These are phyloP conservation scores for Penicillium simplicissimum DNA, from an alignment of 495 filamentous ascomycete genomes.

Conservation along the genomic window DNA sequence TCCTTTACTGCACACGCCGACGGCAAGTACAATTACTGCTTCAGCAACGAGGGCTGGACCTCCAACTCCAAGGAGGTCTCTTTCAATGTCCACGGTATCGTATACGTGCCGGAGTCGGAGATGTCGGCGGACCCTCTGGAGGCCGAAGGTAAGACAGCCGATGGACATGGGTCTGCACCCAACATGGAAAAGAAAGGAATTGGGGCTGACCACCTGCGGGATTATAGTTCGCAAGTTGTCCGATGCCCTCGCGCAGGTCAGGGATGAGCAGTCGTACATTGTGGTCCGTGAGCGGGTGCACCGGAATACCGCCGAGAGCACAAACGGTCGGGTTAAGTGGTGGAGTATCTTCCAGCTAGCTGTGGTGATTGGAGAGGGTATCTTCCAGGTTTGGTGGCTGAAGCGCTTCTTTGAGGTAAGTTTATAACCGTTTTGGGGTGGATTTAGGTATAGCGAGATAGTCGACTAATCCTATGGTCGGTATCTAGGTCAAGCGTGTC, in stretches of 20 bases:
- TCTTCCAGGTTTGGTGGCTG: constrained; percentile 99
- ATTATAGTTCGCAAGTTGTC: constrained; percentile 75
- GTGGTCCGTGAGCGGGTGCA: constrained; percentile 92
- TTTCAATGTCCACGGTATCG: constrained; percentile 98
- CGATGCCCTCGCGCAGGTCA: constrained; percentile 84
- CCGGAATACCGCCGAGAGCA: constrained; percentile 98
- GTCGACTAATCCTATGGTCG: constrained; percentile 7
- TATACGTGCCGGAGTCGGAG: constrained; percentile 91
- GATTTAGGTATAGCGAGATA: not conserved
- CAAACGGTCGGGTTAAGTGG: constrained; percentile 96
- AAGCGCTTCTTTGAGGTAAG: constrained; percentile 96
- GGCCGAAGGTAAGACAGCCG: constrained; percentile 63
- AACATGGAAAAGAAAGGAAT: not conserved
- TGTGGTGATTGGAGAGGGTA: constrained; percentile 84
- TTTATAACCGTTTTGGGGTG: not conserved
- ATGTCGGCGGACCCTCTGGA: constrained; percentile 85
- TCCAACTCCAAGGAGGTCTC: constrained; percentile 93
- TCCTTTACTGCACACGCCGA: constrained; percentile 83
- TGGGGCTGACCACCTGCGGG: constrained; percentile 15
- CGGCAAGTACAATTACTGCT: constrained; percentile 94
- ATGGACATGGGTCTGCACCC: not conserved
- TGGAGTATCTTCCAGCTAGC: constrained; percentile 97
- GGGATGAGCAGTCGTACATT: constrained; percentile 97
- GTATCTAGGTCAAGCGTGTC: constrained; percentile 45
- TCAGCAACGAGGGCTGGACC: constrained; percentile 96